Evolutionary conservation across 2,329 filamentous ascomycete genomes (phyloP).

Genomic region (Diplodia mutila): DNA sequence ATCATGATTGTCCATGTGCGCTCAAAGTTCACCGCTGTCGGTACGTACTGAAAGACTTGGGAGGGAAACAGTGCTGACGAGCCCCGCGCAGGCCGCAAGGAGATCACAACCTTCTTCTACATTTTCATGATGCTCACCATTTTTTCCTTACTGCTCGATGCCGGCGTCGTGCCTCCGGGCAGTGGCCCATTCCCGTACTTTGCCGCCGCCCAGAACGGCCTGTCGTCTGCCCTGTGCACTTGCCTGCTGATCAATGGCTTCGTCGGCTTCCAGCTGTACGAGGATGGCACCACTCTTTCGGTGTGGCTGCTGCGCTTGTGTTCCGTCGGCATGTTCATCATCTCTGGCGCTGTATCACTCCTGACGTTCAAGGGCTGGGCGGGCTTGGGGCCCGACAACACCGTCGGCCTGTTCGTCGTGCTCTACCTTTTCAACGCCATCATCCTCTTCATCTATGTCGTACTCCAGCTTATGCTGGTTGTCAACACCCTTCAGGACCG

Average conservation of each 20-base stretch:
- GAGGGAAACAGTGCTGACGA: slow-evolving; percentile 34
- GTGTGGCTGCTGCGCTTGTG: slow-evolving; percentile 87
- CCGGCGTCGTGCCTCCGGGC: slow-evolving; percentile 85
- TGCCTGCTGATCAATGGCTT: slow-evolving; percentile 96
- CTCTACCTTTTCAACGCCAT: slow-evolving; percentile 90
- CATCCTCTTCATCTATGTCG: slow-evolving; percentile 81
- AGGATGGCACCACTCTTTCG: slow-evolving; percentile 90
- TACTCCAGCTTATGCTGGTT: slow-evolving; percentile 87
- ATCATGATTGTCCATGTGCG: slow-evolving; percentile 97
- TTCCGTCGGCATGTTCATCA: slow-evolving; percentile 79
- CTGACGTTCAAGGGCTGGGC: slow-evolving; percentile 93
- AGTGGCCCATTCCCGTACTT: slow-evolving; percentile 87
- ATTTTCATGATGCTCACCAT: slow-evolving; percentile 90
- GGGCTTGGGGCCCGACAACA: slow-evolving; percentile 81
- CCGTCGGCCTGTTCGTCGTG: slow-evolving; percentile 86
- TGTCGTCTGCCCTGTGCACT: slow-evolving; percentile 83
- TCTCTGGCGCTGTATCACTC: slow-evolving; percentile 85
- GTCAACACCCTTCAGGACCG: slow-evolving; percentile 88
- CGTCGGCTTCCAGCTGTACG: slow-evolving; percentile 96
- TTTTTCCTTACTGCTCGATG: slow-evolving; percentile 86
- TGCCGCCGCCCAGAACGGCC: slow-evolving; percentile 80
- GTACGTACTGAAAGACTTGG: slow-evolving; percentile 55
- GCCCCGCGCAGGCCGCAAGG: slow-evolving; percentile 60
- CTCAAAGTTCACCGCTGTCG: slow-evolving; percentile 97
- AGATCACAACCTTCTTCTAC: slow-evolving; percentile 92